Evolutionary conservation across 2,329 filamentous ascomycete species (phyloP), one percentile per base, ranked within the genome.

Genomic region (Zasmidium angulare): DNA sequence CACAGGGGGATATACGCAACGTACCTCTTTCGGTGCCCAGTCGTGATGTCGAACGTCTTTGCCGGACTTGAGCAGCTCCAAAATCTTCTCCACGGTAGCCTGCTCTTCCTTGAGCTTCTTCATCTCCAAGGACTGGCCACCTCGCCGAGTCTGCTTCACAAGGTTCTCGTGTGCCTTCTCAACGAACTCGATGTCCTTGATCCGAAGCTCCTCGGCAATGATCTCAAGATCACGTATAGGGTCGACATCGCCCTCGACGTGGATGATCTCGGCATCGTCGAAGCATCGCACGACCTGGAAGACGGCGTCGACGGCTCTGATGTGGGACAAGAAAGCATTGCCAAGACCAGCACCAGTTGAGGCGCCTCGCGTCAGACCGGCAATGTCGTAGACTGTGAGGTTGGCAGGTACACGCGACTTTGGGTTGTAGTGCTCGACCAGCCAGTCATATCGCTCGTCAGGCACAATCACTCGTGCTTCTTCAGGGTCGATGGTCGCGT

Each of bases 251-350:
- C 95, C 96, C 83, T 99, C 96, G 67, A 99, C 93, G 84, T 99
- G 95, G 71, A 97, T 98, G 72, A 99, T 99, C 80, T 99, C 95
- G 61, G 93, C 95, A 82, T 99, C 95, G 75, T 99, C 96, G 79
- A 99, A 75, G 69, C 72, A 72, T 65, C 75, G 72, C 23, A 77
- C 71, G 55, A 78, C 70, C 67, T 78, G 70, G 67, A 76, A 72
- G 67, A 74, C 65, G 65, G 75, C 63, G 72, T 81, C 58, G 66
- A 76, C 65, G 72, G 95, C 95, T 75, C 96, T 91, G 71, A 99
- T 99, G 78, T 99, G 95, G 40, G 95, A 98, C 81, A 99, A 82
- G 86, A 99, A 99, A 69, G 93, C 86, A 77, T 99, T 99, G 72
- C 95, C 95, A 63, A 99, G 89, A 84, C 95, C 95, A 69, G 92